A percentile compares a stretch with the other conserved stretches of the same genome.
These are phyloP conservation scores for Vitellaria paradoxa DNA, from an alignment of 179 eudicot genomes.

Conservation along the genomic window DNA sequence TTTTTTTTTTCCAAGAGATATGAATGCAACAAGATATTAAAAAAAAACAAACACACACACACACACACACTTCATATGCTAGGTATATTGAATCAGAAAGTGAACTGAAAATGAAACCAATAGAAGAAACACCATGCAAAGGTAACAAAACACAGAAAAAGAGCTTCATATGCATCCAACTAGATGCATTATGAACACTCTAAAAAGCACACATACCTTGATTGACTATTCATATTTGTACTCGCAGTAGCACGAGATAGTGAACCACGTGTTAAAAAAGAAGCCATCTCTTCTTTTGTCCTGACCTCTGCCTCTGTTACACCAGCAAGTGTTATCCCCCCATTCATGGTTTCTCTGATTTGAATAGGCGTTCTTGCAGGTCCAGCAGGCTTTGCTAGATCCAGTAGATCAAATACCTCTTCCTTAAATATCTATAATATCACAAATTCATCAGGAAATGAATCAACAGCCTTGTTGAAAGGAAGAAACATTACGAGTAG, in stretches of 20 bases:
- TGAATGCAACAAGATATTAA: no score
- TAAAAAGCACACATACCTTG: conserved; percentile 51
- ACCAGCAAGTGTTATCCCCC: conserved; percentile 92
- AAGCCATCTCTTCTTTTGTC: conserved; percentile 89
- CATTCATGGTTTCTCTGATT: conserved; percentile 76
- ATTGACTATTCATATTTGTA: conserved; percentile 96
- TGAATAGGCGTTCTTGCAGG: conserved; percentile 84
- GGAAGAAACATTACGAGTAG: neutral
- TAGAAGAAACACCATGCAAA: neutral
- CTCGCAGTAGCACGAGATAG: conserved; percentile 90
- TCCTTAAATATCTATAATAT: conserved; percentile 80
- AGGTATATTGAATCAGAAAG: neutral
- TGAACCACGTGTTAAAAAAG: conserved; percentile 72
- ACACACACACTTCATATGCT: neutral
- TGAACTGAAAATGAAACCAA: neutral
- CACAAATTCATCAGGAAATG: conserved; percentile 2
- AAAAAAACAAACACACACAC: neutral
- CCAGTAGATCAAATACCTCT: conserved; percentile 94
- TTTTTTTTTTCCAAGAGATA: neutral
- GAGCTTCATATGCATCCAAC: neutral
- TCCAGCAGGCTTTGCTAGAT: conserved; percentile 49
- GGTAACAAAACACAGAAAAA: neutral
- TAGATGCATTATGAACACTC: neutral
- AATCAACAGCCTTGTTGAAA: neutral
- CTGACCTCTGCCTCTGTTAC: conserved; percentile 91